phyloP scores from a whole-genome alignment of 805 yeast species.

The Cyberlindnera suaveolens region DNA sequence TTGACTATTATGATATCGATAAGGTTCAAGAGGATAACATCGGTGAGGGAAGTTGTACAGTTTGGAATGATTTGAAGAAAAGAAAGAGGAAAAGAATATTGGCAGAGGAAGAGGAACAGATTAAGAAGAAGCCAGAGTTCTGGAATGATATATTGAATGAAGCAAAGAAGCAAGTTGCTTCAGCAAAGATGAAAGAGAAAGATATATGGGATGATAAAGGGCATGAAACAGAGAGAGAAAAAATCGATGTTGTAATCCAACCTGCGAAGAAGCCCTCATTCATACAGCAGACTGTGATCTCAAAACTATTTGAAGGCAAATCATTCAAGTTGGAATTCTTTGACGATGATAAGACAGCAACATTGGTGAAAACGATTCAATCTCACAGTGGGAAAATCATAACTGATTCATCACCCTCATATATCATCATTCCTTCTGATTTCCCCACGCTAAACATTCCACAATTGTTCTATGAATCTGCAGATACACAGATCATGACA shows the following conservation, averaged over 20 bases:
- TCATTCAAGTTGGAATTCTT: constrained; percentile 40
- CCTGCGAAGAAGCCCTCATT: background rate
- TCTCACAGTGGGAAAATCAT: constrained; percentile 38
- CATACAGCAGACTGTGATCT: constrained; percentile 1
- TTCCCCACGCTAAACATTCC: constrained; percentile 13
- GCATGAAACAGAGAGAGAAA: background rate
- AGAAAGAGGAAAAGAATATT: constrained; percentile 13
- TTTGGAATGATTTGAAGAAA: constrained; percentile 22
- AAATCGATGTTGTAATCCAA: background rate
- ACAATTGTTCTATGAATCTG: constrained; percentile 11
- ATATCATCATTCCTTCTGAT: constrained; percentile 18
- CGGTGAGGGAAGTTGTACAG: constrained; percentile 26
- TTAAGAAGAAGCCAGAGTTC: constrained; percentile 26
- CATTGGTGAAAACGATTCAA: constrained; percentile 36
- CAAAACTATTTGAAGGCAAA: constrained; percentile 34
- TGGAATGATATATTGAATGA: constrained; percentile 36
- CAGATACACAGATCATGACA: constrained; percentile 39
- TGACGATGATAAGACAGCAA: constrained; percentile 28
- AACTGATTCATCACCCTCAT: constrained; percentile 5
- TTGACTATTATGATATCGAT: constrained; percentile 25
- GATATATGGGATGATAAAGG: constrained; percentile 18
- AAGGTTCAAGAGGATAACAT: constrained; percentile 14
- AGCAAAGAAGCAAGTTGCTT: constrained; percentile 2
- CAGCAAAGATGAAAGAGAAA: constrained; percentile 4
- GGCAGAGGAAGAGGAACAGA: constrained; percentile 10